Conservation (phyloP, 106 monocot genomes). For the Gastrodia elata region DNA sequence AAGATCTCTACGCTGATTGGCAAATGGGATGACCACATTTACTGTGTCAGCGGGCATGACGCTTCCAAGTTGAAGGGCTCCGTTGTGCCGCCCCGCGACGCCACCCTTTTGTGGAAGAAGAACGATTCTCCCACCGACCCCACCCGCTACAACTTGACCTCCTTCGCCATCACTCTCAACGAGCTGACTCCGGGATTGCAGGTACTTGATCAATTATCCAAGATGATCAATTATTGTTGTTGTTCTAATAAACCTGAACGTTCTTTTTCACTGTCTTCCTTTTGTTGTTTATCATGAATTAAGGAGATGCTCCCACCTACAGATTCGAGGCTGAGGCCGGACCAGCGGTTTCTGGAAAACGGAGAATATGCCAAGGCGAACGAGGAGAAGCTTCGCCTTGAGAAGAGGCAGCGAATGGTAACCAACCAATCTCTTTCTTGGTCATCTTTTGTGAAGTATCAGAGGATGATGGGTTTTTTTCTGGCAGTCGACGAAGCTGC, state of each 20-base stretch:
- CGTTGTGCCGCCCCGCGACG: constrained; percentile 3
- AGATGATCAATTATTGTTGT: not conserved
- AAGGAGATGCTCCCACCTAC: constrained; percentile 81
- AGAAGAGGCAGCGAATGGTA: constrained; percentile 83
- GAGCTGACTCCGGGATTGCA: constrained; percentile 39
- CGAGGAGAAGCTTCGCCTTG: constrained; percentile 54
- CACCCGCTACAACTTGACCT: constrained; percentile 57
- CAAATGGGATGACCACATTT: constrained; percentile 76
- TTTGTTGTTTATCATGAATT: constrained; percentile 22
- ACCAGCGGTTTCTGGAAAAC: constrained; percentile 61
- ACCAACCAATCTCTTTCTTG: not conserved
- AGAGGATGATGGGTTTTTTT: not conserved
- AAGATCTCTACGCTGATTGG: constrained; percentile 54
- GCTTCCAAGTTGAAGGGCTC: constrained; percentile 19
- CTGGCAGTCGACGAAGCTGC: constrained; percentile 56
- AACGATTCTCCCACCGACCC: constrained; percentile 30
- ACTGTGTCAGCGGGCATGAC: constrained; percentile 28
- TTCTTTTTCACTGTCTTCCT: not conserved
- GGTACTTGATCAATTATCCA: constrained; percentile 27
- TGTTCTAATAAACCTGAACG: not conserved
- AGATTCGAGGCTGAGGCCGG: constrained; percentile 76
- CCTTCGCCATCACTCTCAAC: constrained; percentile 56
- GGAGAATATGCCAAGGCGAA: constrained; percentile 67
- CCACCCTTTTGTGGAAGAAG: constrained; percentile 46
- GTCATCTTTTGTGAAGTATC: not conserved